Conservation (phyloP, 176 grass and related monocot genomes). For the Oryza brachyantha region DNA sequence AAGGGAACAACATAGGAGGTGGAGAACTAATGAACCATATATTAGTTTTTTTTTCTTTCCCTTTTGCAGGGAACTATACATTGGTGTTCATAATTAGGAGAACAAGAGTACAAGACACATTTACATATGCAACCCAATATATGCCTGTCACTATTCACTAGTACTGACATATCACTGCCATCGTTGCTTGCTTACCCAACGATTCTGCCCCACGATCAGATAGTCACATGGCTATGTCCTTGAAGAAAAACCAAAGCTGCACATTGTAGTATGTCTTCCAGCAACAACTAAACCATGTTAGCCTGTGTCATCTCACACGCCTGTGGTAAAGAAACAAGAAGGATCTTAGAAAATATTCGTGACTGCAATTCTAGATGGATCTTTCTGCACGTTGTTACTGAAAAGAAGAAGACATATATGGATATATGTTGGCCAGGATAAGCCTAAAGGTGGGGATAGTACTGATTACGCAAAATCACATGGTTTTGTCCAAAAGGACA, state of each 20-base stretch:
- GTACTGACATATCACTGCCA: not conserved
- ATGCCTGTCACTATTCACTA: too few species aligned
- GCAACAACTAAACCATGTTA: too few species aligned
- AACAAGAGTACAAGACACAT: not conserved
- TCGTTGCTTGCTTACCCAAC: not conserved
- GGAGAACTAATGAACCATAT: not conserved
- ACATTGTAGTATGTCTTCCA: not conserved
- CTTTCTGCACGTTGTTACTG: not conserved
- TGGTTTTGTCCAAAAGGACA: not conserved
- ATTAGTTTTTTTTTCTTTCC: too few species aligned
- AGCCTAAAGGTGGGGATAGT: not conserved
- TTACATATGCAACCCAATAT: not conserved
- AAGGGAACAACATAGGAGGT: not conserved
- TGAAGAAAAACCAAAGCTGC: not conserved
- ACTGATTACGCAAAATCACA: not conserved
- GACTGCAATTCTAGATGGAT: not conserved
- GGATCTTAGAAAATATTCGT: not conserved
- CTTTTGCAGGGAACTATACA: not conserved
- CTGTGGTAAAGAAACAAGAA: not conserved
- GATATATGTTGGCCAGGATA: not conserved
- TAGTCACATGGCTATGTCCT: not conserved
- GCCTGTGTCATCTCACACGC: not conserved
- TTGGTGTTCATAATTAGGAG: not conserved
- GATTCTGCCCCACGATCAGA: not conserved
- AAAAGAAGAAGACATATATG: not conserved